Conservation (phyloP, 805 yeast genomes). For the Hermanozyma aechmeae region DNA sequence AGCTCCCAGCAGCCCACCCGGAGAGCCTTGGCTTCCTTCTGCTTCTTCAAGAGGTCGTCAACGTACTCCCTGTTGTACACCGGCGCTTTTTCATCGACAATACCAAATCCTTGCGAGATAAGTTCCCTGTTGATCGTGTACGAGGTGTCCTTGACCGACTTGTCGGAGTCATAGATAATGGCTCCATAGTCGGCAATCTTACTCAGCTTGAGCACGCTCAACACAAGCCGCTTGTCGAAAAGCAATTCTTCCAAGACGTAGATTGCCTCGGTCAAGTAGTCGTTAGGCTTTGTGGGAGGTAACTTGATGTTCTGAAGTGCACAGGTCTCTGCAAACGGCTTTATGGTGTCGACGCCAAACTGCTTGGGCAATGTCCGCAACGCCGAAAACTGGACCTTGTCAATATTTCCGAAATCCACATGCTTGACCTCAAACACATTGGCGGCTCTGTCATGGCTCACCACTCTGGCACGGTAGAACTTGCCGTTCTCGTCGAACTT, state of each 20-base stretch:
- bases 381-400: slow-evolving; percentile 32
- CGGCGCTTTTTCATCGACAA: slow-evolving; percentile 32
- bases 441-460: slow-evolving; percentile 34
- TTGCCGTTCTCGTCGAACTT: slow-evolving; percentile 43
- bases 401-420: slow-evolving; percentile 53
- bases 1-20: slow-evolving; percentile 68
- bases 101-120: slow-evolving; percentile 51
- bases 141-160: slow-evolving; percentile 42
- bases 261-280: slow-evolving; percentile 46
- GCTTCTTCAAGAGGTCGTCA: slow-evolving; percentile 29
- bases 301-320: slow-evolving; percentile 42
- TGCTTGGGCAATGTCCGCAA: slow-evolving; percentile 46
- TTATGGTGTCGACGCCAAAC: slow-evolving; percentile 28
- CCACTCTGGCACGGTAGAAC: slow-evolving; percentile 50
- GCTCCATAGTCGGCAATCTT: slow-evolving; percentile 39
- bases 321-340: slow-evolving; percentile 50
- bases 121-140: slow-evolving; percentile 54
- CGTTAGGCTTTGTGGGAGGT: slow-evolving; percentile 50
- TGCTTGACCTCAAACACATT: slow-evolving; percentile 43
- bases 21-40: slow-evolving; percentile 37
- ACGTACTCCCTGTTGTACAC: slow-evolving; percentile 27
- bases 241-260: slow-evolving; percentile 44
- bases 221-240: slow-evolving; percentile 44
- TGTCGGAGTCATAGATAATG: slow-evolving; percentile 47
- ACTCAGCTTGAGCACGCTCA: slow-evolving; percentile 37